Conservation (phyloP, 208 protist species). For the Trypanosoma lewisi region DNA sequence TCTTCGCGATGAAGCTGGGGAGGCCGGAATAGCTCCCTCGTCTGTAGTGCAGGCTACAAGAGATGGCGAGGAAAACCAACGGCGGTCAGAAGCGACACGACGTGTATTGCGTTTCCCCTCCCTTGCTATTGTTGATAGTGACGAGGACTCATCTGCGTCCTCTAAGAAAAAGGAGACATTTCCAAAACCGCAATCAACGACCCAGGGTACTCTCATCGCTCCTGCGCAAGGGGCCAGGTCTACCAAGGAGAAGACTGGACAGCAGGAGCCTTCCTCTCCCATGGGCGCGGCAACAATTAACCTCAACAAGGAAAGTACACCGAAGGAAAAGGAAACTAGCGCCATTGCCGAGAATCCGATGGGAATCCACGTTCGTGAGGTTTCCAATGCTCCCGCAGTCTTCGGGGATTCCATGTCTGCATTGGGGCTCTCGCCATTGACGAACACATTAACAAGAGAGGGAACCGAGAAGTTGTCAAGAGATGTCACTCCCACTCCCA, state of each 20-base stretch:
- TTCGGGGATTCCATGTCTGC: not conserved
- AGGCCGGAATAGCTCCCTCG: slow-evolving; percentile 21
- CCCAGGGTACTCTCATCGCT: not conserved
- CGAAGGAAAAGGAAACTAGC: not conserved
- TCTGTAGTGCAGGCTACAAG: not conserved
- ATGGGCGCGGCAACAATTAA: too few species aligned
- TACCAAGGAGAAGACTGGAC: not conserved
- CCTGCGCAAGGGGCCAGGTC: not conserved
- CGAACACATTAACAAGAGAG: not conserved
- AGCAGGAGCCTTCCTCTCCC: not conserved
- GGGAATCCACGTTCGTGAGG: not conserved
- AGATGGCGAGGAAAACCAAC: slow-evolving; percentile 9
- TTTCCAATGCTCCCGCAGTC: not conserved
- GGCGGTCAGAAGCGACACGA: not conserved
- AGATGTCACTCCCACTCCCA: too few species aligned
- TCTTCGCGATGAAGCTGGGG: slow-evolving; percentile 20
- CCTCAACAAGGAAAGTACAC: too few species aligned
- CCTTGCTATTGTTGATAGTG: slow-evolving; percentile 27
- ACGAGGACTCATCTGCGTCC: slow-evolving; percentile 25
- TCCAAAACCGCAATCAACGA: not conserved
- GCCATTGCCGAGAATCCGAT: not conserved
- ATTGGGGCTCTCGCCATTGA: not conserved
- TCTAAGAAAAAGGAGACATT: not conserved
- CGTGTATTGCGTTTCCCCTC: slow-evolving; percentile 23
- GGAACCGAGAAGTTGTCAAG: not conserved